Evolutionary conservation across 73 alveolate species (phyloP), one percentile per base, ranked within the genome.

Genomic region (Symbiodinium pilosum): DNA sequence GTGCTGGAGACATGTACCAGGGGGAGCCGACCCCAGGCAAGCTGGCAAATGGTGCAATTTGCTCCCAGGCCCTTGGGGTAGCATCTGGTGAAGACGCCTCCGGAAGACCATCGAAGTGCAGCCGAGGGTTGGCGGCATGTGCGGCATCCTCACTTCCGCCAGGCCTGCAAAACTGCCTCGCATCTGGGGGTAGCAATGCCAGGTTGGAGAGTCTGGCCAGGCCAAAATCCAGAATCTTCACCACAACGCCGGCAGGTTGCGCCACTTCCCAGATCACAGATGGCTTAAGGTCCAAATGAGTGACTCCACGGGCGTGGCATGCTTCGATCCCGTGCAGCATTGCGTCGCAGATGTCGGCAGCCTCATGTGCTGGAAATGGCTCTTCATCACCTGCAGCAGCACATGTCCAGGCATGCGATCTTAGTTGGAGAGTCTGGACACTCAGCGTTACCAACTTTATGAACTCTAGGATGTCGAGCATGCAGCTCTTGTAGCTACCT

Each of bases 1-100:
- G 95, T 5, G 95, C 86, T 9, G 95, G 95, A 8, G 95, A 89
- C 95, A 89, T 89, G 87, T 89, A 89, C 95, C 95, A 89, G 21
- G 86, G 43, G 2, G 95, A 41, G 44, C 95, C 95, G 43, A 68
- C 36, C 16, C 87, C 95, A 9, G 95, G 18, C 87, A 89, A 68
- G 18, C 43, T 11, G 7, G 95, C 86, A 68, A 89, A 89, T 28
- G 95, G 86, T 30, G 95, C 95, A 64, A 69, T 6, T 5, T 73
- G 95, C 51, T 9, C 18, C 95, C 95, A 89, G 3, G 28, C 21
- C 20, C 68, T 51, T 30, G 95, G 32, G n/a, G 41, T 56, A 9
- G 95, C 86, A 40, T 68, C 44, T 16, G 86, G 73, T 7, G 26
- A 20, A 24, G 87, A 84, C 18, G 69, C 43, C n/a, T 59, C 44